Evolutionary conservation across 306 rosid species (phyloP).

Genomic region (Clitoria ternatea): DNA sequence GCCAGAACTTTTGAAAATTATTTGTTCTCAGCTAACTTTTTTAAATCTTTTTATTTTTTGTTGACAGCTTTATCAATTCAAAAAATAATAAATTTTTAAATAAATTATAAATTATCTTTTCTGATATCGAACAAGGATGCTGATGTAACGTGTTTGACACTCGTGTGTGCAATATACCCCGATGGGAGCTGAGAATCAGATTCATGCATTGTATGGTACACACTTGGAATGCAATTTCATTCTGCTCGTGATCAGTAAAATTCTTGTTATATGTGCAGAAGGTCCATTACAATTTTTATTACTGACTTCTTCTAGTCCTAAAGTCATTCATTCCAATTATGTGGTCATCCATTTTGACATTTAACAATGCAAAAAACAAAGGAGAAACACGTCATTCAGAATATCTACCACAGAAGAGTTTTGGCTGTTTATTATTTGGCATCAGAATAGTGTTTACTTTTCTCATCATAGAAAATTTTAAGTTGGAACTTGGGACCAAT

Average conservation of each 20-base stretch:
- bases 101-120: no score
- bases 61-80: no score
- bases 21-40: no score
- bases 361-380: neutral
- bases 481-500: neutral
- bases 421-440: neutral
- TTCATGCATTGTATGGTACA: neutral
- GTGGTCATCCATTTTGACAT: neutral
- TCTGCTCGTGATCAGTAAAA: no score
- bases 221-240: neutral
- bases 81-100: no score
- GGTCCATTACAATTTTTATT: neutral
- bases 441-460: neutral
- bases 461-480: neutral
- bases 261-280: neutral
- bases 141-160: slow-evolving; percentile 18
- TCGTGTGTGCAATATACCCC: neutral
- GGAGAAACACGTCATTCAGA: neutral
- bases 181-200: neutral
- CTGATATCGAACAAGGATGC: no score
- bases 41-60: no score
- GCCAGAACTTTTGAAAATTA: no score
- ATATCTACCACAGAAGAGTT: neutral
- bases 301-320: no score
- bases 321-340: neutral